A percentile compares a stretch with the other conserved stretches of the same genome.
phyloP scores from a whole-genome alignment of 805 yeast species.

The Groenewaldozyma tartarivorans region DNA sequence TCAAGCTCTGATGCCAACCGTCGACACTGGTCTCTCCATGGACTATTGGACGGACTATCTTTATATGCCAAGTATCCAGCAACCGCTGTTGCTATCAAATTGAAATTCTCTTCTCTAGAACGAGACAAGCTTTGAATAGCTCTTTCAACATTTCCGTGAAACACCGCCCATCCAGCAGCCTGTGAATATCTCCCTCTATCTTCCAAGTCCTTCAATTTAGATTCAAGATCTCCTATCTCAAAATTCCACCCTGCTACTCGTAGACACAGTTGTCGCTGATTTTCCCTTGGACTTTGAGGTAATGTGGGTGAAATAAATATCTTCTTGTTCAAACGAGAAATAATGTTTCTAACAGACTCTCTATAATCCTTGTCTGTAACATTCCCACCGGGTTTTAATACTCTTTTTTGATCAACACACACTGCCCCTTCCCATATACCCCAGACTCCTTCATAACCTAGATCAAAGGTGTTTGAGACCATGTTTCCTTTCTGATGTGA shows the following conservation, averaged over 20 bases:
- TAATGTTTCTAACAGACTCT: constrained; percentile 44
- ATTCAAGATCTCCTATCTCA: constrained; percentile 64
- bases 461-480: constrained; percentile 60
- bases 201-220: constrained; percentile 48
- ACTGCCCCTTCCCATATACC: constrained; percentile 70
- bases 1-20: constrained; percentile 78
- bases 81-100: constrained; percentile 85
- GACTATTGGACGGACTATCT: constrained; percentile 45
- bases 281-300: constrained; percentile 37
- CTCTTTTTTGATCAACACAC: constrained; percentile 16
- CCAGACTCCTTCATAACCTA: constrained; percentile 79
- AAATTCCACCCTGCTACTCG: constrained; percentile 88
- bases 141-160: constrained; percentile 75
- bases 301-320: constrained; percentile 21
- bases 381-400: constrained; percentile 9
- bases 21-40: constrained; percentile 93
- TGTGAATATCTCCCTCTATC: constrained; percentile 58
- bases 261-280: constrained; percentile 69
- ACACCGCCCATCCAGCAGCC: constrained; percentile 98
- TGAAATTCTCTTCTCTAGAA: constrained; percentile 60
- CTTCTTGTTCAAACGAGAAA: constrained; percentile 32
- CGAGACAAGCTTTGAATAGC: constrained; percentile 73
- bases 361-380: constrained; percentile 35
- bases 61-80: constrained; percentile 77
- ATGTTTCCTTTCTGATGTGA: constrained; percentile 57